Conservation (phyloP, 139 green algal genomes). For the Auxenochlorella pyrenoidosa region DNA sequence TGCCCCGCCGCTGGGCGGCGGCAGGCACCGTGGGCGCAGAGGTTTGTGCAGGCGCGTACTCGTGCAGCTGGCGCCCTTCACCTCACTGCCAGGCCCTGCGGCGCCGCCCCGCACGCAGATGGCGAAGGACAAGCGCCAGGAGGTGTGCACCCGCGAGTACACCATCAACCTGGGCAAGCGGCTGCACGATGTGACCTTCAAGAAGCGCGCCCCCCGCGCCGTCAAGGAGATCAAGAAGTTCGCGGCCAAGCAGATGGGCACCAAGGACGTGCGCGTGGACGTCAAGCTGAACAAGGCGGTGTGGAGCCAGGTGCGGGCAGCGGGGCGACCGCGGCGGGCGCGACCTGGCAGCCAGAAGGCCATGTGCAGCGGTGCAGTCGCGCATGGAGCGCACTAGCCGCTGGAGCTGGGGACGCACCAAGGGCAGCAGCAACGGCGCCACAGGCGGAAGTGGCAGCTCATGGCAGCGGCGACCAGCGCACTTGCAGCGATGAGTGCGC, state of each 20-base stretch:
- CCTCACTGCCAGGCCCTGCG: not conserved
- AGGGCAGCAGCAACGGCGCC: not conserved
- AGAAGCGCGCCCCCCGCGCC: conserved; percentile 93
- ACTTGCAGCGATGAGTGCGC: not conserved
- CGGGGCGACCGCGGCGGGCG: too few relatives aligned
- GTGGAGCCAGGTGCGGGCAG: conserved; percentile 80
- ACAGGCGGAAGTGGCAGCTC: too few relatives aligned
- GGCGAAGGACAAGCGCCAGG: conserved; percentile 83
- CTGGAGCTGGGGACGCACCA: too few relatives aligned
- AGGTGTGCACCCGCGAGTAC: conserved; percentile 96
- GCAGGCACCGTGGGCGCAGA: not conserved
- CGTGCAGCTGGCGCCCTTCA: too few relatives aligned
- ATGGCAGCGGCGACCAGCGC: too few relatives aligned
- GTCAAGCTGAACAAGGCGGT: conserved; percentile 99
- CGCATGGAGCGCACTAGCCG: too few relatives aligned
- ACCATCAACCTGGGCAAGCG: conserved; percentile 99
- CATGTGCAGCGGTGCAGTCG: not conserved
- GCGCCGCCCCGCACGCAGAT: conserved; percentile 43
- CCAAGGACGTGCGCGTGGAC: conserved; percentile 96
- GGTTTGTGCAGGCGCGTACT: not conserved
- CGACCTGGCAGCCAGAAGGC: too few relatives aligned
- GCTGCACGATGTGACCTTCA: conserved; percentile 95
- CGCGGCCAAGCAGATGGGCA: conserved; percentile 95
- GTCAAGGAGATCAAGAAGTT: conserved; percentile 98
- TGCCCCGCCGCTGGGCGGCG: not conserved